Conservation (phyloP, 768 basidiomycete species). For the Trichaptum fuscoviolaceum region DNA sequence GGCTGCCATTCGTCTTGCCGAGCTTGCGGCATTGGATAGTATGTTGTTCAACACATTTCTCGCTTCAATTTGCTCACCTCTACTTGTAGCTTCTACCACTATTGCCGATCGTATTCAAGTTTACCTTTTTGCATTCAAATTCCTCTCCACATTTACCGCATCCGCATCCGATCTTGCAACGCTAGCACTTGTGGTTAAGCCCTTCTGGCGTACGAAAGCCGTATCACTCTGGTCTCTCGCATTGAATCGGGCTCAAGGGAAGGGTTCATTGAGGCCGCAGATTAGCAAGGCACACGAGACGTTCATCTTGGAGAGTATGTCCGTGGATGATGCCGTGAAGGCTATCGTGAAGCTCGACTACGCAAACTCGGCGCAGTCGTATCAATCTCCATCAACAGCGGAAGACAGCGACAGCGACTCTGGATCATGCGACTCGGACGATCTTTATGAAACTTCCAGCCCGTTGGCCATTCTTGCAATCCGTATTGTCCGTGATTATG, state of each 20-base stretch:
- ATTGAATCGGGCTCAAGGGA: conserved; percentile 21
- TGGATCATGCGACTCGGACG: conserved; percentile 7
- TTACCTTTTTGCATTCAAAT: conserved; percentile 46
- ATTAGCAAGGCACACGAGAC: conserved; percentile 42
- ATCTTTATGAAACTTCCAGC: conserved; percentile 16
- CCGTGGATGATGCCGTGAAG: conserved; percentile 47
- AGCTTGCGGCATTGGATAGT: conserved; percentile 39
- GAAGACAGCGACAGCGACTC: background rate
- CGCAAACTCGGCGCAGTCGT: background rate
- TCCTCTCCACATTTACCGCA: conserved; percentile 32
- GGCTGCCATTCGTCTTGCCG: conserved; percentile 48
- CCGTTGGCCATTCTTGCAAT: conserved; percentile 50
- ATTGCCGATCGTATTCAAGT: conserved; percentile 43
- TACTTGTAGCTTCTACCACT: conserved; percentile 22
- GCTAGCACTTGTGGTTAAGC: conserved; percentile 50
- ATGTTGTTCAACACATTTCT: conserved; percentile 10
- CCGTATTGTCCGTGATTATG: conserved; percentile 43
- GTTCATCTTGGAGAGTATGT: conserved; percentile 47
- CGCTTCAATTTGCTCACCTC: background rate
- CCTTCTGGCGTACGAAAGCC: conserved; percentile 39
- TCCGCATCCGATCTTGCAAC: conserved; percentile 49
- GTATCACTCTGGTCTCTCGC: conserved; percentile 34
- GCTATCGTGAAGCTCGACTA: conserved; percentile 26
- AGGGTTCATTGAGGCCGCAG: conserved; percentile 18
- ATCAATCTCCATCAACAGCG: conserved; percentile 12